Evolutionary conservation across 1,284 basidiomycete species (phyloP).

Genomic region (Sanghuangporus baumii): DNA sequence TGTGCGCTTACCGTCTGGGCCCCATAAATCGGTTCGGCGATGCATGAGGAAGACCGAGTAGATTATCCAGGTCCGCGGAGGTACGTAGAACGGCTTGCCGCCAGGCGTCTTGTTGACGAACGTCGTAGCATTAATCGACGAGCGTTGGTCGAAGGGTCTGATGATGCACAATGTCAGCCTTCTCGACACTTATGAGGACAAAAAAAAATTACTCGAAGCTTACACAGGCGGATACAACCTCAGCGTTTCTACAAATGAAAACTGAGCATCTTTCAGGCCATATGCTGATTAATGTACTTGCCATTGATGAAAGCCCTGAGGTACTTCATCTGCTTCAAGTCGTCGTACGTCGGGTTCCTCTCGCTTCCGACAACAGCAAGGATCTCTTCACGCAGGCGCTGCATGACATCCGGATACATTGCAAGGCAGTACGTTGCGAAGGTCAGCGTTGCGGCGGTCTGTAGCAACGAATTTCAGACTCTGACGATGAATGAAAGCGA

Average conservation of each 20-base stretch:
- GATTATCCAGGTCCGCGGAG: slow-evolving; percentile 39
- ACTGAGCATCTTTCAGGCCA: background rate
- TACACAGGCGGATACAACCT: slow-evolving; percentile 58
- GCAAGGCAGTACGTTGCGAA: slow-evolving; percentile 35
- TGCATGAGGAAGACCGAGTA: slow-evolving; percentile 62
- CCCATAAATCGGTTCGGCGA: slow-evolving; percentile 58
- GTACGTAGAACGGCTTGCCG: slow-evolving; percentile 47
- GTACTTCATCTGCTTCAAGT: slow-evolving; percentile 37
- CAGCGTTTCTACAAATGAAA: slow-evolving; percentile 40
- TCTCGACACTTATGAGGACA: background rate
- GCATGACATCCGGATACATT: slow-evolving; percentile 30
- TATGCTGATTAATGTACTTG: slow-evolving; percentile 4
- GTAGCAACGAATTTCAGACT: background rate
- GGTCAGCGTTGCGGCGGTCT: slow-evolving; percentile 34
- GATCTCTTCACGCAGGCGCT: slow-evolving; percentile 34
- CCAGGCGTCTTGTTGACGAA: slow-evolving; percentile 38
- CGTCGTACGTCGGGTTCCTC: slow-evolving; percentile 31
- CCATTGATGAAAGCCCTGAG: slow-evolving; percentile 37
- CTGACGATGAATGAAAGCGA: background rate
- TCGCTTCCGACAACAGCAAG: slow-evolving; percentile 28
- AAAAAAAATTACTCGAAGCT: slow-evolving; percentile 22
- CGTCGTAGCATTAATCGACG: slow-evolving; percentile 35
- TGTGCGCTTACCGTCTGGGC: slow-evolving; percentile 57
- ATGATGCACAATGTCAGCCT: slow-evolving; percentile 19
- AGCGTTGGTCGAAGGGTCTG: slow-evolving; percentile 48